These are phyloP conservation scores for Penicillium sclerotigenum DNA, from an alignment of 2,329 filamentous ascomycete genomes.

Conservation along the genomic window DNA sequence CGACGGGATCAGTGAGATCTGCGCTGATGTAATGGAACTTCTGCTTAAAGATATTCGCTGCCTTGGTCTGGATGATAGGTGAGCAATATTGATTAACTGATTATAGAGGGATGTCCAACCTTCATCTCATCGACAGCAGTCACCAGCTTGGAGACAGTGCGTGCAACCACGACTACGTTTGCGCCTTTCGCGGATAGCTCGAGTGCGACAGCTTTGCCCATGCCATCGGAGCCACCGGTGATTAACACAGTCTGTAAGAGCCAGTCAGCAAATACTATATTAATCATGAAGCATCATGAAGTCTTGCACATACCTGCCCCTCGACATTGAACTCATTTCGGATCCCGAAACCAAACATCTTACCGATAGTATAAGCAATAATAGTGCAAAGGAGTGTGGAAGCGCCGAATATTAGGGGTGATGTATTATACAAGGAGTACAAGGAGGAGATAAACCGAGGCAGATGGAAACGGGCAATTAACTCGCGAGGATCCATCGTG, in stretches of 20 bases:
- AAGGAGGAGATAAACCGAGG: constrained; percentile 19
- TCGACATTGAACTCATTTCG: constrained; percentile 77
- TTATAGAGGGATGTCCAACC: constrained; percentile 41
- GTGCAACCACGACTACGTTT: constrained; percentile 79
- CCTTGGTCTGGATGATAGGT: constrained; percentile 53
- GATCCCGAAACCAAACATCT: constrained; percentile 40
- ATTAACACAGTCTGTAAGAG: constrained; percentile 71
- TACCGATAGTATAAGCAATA: constrained; percentile 34
- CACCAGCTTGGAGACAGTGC: constrained; percentile 71
- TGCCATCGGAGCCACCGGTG: constrained; percentile 88
- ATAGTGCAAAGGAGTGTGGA: constrained; percentile 33
- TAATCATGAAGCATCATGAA: not conserved
- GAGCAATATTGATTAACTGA: constrained; percentile 10
- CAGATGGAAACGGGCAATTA: constrained; percentile 20
- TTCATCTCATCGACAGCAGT: constrained; percentile 64
- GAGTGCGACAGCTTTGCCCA: constrained; percentile 73
- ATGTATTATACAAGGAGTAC: constrained; percentile 21
- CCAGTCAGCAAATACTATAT: constrained; percentile 11
- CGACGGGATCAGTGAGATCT: constrained; percentile 69
- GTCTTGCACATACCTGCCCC: constrained; percentile 63
- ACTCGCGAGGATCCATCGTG: constrained; percentile 4
- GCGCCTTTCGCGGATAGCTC: constrained; percentile 80
- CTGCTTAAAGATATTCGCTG: constrained; percentile 64
- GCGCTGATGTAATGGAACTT: constrained; percentile 80
- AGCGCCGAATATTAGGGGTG: constrained; percentile 27